Evolutionary conservation across 331 rosid species (phyloP).

Genomic region (Stylosanthes scabra): DNA sequence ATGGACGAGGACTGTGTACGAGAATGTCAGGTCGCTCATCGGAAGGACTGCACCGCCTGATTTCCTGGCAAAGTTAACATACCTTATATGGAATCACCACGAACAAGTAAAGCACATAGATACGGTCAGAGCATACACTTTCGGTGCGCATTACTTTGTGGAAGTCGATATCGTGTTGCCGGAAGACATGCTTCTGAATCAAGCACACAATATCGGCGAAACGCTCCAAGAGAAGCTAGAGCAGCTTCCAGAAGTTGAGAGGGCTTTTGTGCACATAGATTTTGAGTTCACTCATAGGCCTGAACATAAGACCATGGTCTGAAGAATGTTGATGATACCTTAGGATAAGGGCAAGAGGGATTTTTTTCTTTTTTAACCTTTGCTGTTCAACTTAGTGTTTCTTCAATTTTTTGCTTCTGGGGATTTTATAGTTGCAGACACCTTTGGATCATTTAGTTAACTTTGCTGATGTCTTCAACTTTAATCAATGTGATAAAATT

Average conservation of each 20-base stretch:
- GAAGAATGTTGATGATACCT: background rate
- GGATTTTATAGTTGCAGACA: too few relatives aligned
- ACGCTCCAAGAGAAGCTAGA: slow-evolving; percentile 78
- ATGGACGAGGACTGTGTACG: slow-evolving; percentile 77
- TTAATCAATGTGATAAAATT: too few relatives aligned
- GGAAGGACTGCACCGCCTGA: slow-evolving; percentile 90
- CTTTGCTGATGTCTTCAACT: too few relatives aligned
- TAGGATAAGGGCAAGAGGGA: background rate
- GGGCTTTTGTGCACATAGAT: slow-evolving; percentile 70
- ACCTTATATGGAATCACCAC: slow-evolving; percentile 83
- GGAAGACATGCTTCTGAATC: slow-evolving; percentile 60
- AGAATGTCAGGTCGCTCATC: slow-evolving; percentile 70
- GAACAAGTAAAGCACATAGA: slow-evolving; percentile 73
- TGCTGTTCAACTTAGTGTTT: background rate
- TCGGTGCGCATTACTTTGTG: slow-evolving; percentile 79
- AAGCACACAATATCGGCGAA: slow-evolving; percentile 86
- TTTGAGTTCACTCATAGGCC: slow-evolving; percentile 70
- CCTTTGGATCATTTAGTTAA: too few relatives aligned
- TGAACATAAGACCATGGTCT: slow-evolving; percentile 58
- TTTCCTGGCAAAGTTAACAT: slow-evolving; percentile 69
- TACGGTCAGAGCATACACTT: slow-evolving; percentile 84
- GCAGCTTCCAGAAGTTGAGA: slow-evolving; percentile 67
- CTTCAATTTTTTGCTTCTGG: background rate
- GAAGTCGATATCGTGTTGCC: slow-evolving; percentile 87
- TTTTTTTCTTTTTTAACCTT: background rate